Evolutionary conservation across 768 basidiomycete genomes (phyloP), one percentile per base, ranked within the genome.

Genomic region (Leucosporidium creatinivorum): DNA sequence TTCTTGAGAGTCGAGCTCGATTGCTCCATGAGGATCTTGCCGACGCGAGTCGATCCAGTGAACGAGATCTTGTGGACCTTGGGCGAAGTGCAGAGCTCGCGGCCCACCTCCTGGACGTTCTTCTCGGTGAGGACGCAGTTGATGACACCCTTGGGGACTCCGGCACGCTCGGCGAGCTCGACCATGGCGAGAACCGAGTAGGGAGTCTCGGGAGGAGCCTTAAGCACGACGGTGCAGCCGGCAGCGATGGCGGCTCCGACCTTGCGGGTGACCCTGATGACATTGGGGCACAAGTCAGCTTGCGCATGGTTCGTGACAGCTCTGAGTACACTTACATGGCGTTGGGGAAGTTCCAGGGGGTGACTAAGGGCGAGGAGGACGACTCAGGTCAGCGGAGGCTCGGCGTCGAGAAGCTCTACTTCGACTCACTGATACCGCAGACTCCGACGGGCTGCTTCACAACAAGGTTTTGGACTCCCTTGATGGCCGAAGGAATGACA

Each of bases 91-190:
- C 91, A 94, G 83, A 98, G 85, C 80, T 96, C 93, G 73, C 87
- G 87, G 25, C 91, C 94, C 31, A 97, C 89, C 26, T 87, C 89
- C 64, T 78, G 39, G 36, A 44, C 36, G 75, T 96, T 85, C 76
- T 88, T 88, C 58, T 87, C 84, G 3, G 93, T 93, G 3, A 92
- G 89, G 51, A 99, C 85, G 58, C 96, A 83, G 79, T 99, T 98
- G 77, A 99, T 86, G 48, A 97, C 96, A 54, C 96, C 96, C 44
- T 89, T 85, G 7, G 96, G 94, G 54, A 99, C 81, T 44, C 94
- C 96, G n/a, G 93, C 94, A 50, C 91, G 87, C 55, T 82, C 82
- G 2, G 86, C 85, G 39, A 98, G 84, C 89, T 96, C 93, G n/a
- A 86, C 87, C 26, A 97, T 82, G 26, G 54, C 54, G 25, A 55